Evolutionary conservation across 176 grass and related monocot genomes (phyloP).

Genomic region (Oropetium thomaeum): DNA sequence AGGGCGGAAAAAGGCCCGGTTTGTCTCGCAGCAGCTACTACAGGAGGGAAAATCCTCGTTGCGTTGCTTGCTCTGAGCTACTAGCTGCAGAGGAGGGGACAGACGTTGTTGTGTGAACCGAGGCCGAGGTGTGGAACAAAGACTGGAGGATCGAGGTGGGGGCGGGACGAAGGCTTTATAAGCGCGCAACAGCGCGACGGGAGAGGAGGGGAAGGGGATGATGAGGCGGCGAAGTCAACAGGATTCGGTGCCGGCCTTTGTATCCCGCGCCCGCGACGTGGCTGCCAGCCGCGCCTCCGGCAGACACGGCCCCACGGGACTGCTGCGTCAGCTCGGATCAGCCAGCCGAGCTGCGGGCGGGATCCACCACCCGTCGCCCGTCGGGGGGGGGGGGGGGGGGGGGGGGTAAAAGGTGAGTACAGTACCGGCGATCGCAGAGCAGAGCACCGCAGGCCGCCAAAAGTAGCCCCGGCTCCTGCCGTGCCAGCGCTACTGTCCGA

Average conservation of each 20-base stretch:
- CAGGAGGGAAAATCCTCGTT: too few species aligned
- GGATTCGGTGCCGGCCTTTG: constrained; percentile 92
- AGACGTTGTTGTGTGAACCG: not conserved
- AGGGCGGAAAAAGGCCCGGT: constrained; percentile 23
- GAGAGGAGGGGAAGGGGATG: not conserved
- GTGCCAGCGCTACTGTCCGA: not conserved
- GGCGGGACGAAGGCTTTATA: constrained; percentile 47
- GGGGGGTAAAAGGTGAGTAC: not conserved
- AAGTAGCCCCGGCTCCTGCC: not conserved
- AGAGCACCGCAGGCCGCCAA: not conserved
- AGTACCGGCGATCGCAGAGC: not conserved
- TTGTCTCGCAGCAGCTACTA: constrained; percentile 38
- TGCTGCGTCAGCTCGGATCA: not conserved
- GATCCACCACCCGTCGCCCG: not conserved
- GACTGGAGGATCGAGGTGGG: not conserved
- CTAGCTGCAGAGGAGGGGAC: too few species aligned
- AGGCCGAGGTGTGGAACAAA: not conserved
- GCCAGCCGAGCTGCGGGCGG: not conserved
- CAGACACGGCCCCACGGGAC: not conserved
- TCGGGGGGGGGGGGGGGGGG: too few species aligned
- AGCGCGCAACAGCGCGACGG: constrained; percentile 27
- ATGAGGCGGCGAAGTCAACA: constrained; percentile 59
- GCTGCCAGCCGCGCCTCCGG: constrained; percentile 8
- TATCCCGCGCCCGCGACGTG: constrained; percentile 69
- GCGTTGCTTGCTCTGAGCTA: too few species aligned